Evolutionary conservation across 306 rosid species (phyloP).

Genomic region (Quercus aquifolioides): DNA sequence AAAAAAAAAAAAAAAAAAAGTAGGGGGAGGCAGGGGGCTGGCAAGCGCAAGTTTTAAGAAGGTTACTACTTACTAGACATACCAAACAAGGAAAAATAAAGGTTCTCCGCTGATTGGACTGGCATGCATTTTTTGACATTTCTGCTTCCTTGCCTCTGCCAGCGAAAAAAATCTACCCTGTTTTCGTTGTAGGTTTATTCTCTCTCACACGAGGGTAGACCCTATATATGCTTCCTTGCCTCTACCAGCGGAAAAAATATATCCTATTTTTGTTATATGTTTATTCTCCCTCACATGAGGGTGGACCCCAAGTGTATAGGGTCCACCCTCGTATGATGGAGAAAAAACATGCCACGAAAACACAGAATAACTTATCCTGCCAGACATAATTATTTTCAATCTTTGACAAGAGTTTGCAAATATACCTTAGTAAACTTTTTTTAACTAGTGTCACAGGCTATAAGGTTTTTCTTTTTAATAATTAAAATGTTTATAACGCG

Average conservation of each 20-base stretch:
- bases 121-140: conserved; percentile 5
- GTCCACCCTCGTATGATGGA: accelerated
- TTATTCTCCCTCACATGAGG: too few species aligned
- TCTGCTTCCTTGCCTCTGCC: neutral
- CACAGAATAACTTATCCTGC: neutral
- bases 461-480: too few species aligned
- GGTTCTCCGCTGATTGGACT: conserved; percentile 1
- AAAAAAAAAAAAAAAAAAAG: neutral
- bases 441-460: neutral
- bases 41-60: neutral
- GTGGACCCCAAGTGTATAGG: too few species aligned
- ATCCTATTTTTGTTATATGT: too few species aligned
- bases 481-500: too few species aligned
- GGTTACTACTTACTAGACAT: neutral
- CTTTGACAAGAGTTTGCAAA: too few species aligned
- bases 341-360: too few species aligned
- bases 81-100: conserved; percentile 6
- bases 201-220: too few species aligned
- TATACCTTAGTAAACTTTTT: neutral
- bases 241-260: neutral
- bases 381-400: too few species aligned
- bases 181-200: too few species aligned
- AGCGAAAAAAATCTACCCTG: too few species aligned
- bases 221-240: neutral
- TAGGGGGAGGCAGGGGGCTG: too few species aligned